Percentiles rank a stretch among this genome's conserved stretches.
Evolutionary conservation across 768 basidiomycete species (phyloP).

Genomic region (Mycena galopus): DNA sequence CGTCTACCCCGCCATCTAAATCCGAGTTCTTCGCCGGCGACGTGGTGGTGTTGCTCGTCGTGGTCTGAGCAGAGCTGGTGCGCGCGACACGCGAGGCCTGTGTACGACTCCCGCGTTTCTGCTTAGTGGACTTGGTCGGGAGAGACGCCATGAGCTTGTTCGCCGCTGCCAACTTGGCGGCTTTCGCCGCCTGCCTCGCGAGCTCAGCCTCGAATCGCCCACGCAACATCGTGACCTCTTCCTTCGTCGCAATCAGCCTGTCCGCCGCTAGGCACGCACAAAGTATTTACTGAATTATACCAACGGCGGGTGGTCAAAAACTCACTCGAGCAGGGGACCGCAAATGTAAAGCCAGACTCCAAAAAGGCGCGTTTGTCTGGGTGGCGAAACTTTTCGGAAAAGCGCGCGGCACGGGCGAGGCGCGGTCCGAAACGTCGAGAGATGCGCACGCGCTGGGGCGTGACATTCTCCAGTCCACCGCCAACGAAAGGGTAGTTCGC

Average conservation of each 20-base stretch:
- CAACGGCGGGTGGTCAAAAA: not conserved
- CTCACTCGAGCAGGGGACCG: conserved; percentile 80
- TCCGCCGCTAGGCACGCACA: conserved; percentile 68
- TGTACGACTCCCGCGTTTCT: conserved; percentile 46
- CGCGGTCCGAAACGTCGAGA: conserved; percentile 69
- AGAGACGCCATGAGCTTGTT: conserved; percentile 42
- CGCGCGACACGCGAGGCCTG: conserved; percentile 19
- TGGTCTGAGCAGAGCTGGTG: not conserved
- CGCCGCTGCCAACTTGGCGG: conserved; percentile 65
- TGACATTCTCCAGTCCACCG: conserved; percentile 37
- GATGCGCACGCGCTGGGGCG: conserved; percentile 58
- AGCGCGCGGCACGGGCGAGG: conserved; percentile 59
- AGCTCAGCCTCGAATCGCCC: conserved; percentile 82
- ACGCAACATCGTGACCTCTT: conserved; percentile 75
- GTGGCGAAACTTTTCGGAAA: conserved; percentile 52
- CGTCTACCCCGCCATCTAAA: conserved; percentile 10
- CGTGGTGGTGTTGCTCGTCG: conserved; percentile 3
- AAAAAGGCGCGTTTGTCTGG: conserved; percentile 65
- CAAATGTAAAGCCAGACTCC: conserved; percentile 68
- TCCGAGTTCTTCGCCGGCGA: not conserved
- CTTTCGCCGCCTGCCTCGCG: conserved; percentile 74
- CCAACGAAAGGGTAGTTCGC: conserved; percentile 54
- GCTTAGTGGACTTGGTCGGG: conserved; percentile 36
- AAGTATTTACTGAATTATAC: not conserved
- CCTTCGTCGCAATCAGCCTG: conserved; percentile 74